These are phyloP conservation scores for Rosa persica DNA, from an alignment of 306 rosid genomes.

Conservation along the genomic window DNA sequence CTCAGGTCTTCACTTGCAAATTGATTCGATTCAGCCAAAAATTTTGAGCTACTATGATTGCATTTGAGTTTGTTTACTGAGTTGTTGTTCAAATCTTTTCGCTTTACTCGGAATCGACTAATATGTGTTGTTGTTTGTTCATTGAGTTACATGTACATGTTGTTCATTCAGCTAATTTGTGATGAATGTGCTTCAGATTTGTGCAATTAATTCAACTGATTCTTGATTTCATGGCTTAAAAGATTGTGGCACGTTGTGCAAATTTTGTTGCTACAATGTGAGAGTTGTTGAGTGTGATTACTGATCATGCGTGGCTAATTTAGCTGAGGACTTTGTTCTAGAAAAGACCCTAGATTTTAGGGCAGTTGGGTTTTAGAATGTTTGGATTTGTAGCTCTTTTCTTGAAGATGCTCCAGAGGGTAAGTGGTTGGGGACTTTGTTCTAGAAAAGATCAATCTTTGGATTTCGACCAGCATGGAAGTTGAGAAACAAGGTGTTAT, in stretches of 20 bases:
- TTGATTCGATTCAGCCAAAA: slow-evolving; percentile 9
- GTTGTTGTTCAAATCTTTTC: neutral
- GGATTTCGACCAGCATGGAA: neutral
- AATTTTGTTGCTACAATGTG: neutral
- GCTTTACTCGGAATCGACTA: neutral
- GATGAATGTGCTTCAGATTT: neutral
- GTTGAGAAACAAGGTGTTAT: neutral
- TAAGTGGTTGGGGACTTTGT: neutral
- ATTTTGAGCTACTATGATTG: neutral
- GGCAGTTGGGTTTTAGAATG: neutral
- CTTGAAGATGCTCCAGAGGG: neutral
- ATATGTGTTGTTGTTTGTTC: neutral
- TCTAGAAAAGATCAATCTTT: neutral
- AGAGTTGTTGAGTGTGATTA: neutral
- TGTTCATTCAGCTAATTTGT: neutral
- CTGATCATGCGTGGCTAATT: neutral
- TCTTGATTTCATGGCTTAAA: neutral
- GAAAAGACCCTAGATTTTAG: neutral
- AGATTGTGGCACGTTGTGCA: neutral
- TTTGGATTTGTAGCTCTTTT: neutral
- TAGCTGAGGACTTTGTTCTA: neutral
- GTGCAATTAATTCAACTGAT: neutral
- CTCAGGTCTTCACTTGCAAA: slow-evolving; percentile 71
- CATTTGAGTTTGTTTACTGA: neutral
- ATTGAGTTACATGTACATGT: neutral